Evolutionary conservation across 371 early-diverging fungal species (phyloP).

Genomic region (Quaeritorhiza haematococci): DNA sequence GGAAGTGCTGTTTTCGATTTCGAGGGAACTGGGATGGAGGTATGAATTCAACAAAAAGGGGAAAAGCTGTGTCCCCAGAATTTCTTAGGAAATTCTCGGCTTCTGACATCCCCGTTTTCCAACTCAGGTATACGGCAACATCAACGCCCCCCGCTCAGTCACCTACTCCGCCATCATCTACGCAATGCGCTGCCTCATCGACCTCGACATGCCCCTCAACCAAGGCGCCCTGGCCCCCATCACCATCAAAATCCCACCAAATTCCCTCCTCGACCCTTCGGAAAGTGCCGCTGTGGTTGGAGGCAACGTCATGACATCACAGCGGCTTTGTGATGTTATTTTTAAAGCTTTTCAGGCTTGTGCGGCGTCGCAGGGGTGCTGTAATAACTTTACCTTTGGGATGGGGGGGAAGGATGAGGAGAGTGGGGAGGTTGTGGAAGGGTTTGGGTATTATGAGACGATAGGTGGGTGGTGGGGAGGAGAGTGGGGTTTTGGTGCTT

Average conservation of each 20-base stretch:
- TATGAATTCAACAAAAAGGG: constrained; percentile 21
- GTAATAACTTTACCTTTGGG: constrained; percentile 95
- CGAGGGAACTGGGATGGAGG: constrained; percentile 81
- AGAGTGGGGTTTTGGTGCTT: too few relatives aligned
- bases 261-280: constrained; percentile 71
- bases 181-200: constrained; percentile 85
- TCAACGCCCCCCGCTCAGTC: constrained; percentile 53
- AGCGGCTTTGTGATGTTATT: constrained; percentile 88
- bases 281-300: constrained; percentile 91
- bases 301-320: constrained; percentile 93
- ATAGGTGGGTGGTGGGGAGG: constrained; percentile 75
- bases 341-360: constrained; percentile 84
- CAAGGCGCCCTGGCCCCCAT: constrained; percentile 90
- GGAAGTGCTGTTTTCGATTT: constrained; percentile 90
- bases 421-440: constrained; percentile 37
- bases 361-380: constrained; percentile 92
- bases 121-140: constrained; percentile 37
- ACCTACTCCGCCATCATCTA: constrained; percentile 90
- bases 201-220: constrained; percentile 87
- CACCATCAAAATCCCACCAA: constrained; percentile 67
- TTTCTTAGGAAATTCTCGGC: neutral
- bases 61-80: too few relatives aligned
- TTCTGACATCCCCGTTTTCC: too few relatives aligned
- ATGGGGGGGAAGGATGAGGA: constrained; percentile 44
- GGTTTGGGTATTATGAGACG: constrained; percentile 96